Evolutionary conservation across 129 eudicot species (phyloP), one percentile per base, ranked within the genome.

Genomic region (Ambrosia artemisiifolia): DNA sequence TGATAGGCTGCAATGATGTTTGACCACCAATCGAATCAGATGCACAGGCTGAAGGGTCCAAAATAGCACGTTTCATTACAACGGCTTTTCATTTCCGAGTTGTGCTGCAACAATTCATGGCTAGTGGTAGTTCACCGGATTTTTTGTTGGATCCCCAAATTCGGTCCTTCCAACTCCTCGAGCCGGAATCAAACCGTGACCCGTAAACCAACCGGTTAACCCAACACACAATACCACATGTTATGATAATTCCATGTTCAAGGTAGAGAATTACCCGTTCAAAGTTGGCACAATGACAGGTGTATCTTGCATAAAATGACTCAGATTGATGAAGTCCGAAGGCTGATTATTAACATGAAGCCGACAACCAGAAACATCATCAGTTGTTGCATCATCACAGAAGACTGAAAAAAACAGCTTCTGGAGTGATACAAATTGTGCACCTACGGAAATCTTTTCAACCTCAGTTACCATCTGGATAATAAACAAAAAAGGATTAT

Each of bases 231-330:
- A 12, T 40, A 10, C 9, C 9, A 40, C 8, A 8, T 11, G 2
- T 30, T 61, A 33, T 35, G 4, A 63, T 14, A 63, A 64, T 50
- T 30, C 48, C 18, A 9, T 30, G 49, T 32, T 49, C 16, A 53
- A 55, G 67, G 34, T 72, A 79, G 13, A 67, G 69, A 67, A 43
- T 65, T 85, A 89, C 96, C 97, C 99, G 61, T 94, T 94, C 6
- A 90, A 76, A 50, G 99, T 88, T 69, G 96, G 97, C 56, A 94
- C 75, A 13, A 97, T 94, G 75, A 94, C 83, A 30, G 75, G 74
- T 42, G 82, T 84, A 65, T 86, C 83, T 79, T 88, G 81, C 81
- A 94, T 74, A 80, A 93, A 83, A 80, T 79, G 79, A 78, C 89
- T 94, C 65, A 90, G 84, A 83, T 94, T 97, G 54, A 94, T 79